Base-by-base conservation (phyloP, 371 early-diverging fungal species). In the Chytridiales sp. region DNA sequence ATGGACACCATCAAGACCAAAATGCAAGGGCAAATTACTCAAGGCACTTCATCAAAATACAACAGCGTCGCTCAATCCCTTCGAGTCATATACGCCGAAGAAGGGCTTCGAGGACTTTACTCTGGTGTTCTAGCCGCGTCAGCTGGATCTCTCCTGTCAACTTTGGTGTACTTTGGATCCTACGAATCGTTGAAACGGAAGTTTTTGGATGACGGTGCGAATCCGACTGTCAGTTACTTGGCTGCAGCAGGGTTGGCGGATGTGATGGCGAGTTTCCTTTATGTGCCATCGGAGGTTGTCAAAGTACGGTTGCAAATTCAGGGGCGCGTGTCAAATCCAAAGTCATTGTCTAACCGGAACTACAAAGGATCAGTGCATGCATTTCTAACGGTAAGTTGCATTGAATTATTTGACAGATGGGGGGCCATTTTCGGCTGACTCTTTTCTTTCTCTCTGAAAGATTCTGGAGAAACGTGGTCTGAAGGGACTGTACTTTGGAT, bases 401-500 rank as follows among this genome's bases (percentile, higher is more conserved):
- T 42, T 15, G 47, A 15, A 26, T 29, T 13, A 36, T 67, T 26
- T 43, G 32, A 22, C 39, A 34, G 32, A 50, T 58, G 27, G 19
- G 22, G 15, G 41, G 22, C 40, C 46, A n/a, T 38, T 35, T 13
- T 22, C 19, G 47, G 19, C 2, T 6, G 13, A 56, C 4, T 34
- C 32, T 15, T 27, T 29, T 34, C 26, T 4, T 44, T 82, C 86
- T 4, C 92, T 92, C 48, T 72, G 92, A 27, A 81, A 87, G 69
- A 94, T 94, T 32, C 85, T 92, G 13, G 82, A 86, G 47, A 75
- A 85, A 66, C 78, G 93, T 32, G 95, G 95, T 60, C 72, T 94
- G 34, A 70, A 86, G 1, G 97, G 97, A 24, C 79, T 97, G 34
- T 97, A 94, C 81, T 87, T 90, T 64, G 97, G 97, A 44, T 93